phyloP scores from a whole-genome alignment of 495 filamentous ascomycete species.

The Penicillium bovifimosum region DNA sequence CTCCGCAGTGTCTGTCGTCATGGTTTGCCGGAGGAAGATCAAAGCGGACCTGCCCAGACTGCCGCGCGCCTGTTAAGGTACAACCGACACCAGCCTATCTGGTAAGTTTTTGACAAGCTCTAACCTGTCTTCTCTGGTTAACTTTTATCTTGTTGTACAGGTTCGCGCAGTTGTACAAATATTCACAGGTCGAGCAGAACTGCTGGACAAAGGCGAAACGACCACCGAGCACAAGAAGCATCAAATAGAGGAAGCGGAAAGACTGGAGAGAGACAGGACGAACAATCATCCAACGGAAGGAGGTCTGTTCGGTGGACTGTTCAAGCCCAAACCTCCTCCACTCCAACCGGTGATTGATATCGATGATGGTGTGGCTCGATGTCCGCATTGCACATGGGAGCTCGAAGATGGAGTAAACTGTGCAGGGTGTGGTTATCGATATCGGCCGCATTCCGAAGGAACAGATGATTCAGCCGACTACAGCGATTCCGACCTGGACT shows the following conservation, averaged over 20 bases:
- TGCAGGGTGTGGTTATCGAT: constrained; percentile 43
- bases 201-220: constrained; percentile 58
- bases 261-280: constrained; percentile 51
- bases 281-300: constrained; percentile 45
- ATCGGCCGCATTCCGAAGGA: constrained; percentile 36
- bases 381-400: constrained; percentile 62
- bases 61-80: constrained; percentile 52
- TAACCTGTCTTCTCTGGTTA: neutral
- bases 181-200: constrained; percentile 58
- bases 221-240: constrained; percentile 53
- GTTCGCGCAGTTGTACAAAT: constrained; percentile 62
- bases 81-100: constrained; percentile 67
- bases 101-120: constrained; percentile 32
- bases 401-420: constrained; percentile 53
- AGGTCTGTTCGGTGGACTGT: constrained; percentile 62
- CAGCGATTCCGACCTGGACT: constrained; percentile 31
- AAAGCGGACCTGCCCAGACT: constrained; percentile 69
- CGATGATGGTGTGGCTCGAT: constrained; percentile 58
- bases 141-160: constrained; percentile 31
- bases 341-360: constrained; percentile 47
- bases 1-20: constrained; percentile 52
- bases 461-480: constrained; percentile 30
- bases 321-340: constrained; percentile 33
- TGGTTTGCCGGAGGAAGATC: constrained; percentile 58
- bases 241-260: constrained; percentile 57